Percentiles rank a stretch among this genome's conserved stretches.
Evolutionary conservation across 192 early-diverging fungal species (phyloP).

Genomic region (Fimicolochytrium jonesii): DNA sequence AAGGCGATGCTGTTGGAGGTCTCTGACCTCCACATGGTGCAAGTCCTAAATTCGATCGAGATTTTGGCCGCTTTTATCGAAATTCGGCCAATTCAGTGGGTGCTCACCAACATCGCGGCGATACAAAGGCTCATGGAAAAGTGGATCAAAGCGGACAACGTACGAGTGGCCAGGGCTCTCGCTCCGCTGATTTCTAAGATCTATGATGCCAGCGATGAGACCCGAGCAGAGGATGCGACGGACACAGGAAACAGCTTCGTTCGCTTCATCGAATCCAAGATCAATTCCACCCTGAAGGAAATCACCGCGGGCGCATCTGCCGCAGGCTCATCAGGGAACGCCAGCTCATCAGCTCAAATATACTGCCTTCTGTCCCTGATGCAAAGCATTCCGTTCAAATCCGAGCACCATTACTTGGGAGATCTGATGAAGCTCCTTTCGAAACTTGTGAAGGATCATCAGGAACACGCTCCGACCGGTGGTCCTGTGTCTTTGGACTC

Average conservation of each 20-base stretch:
- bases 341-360: constrained; percentile 18
- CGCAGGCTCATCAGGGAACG: not conserved
- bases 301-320: constrained; percentile 10
- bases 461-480: constrained; percentile 22
- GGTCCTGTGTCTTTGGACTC: constrained; percentile 24
- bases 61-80: constrained; percentile 61
- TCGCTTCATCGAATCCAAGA: constrained; percentile 33
- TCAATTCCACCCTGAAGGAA: constrained; percentile 23
- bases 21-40: constrained; percentile 47
- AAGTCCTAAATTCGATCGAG: constrained; percentile 65
- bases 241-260: constrained; percentile 30
- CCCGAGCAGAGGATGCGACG: not conserved
- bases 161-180: constrained; percentile 65
- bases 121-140: constrained; percentile 65
- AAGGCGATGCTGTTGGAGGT: constrained; percentile 57
- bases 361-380: constrained; percentile 20
- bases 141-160: constrained; percentile 72
- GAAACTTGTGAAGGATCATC: constrained; percentile 81
- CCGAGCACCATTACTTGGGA: constrained; percentile 52
- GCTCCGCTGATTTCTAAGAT: constrained; percentile 68
- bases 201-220: constrained; percentile 46
- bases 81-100: constrained; percentile 60
- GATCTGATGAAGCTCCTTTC: constrained; percentile 79
- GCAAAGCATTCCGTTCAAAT: not conserved
- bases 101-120: constrained; percentile 55